Evolutionary conservation across 2,329 filamentous ascomycete genomes (phyloP).

Genomic region (Hymenoscyphus infarciens): DNA sequence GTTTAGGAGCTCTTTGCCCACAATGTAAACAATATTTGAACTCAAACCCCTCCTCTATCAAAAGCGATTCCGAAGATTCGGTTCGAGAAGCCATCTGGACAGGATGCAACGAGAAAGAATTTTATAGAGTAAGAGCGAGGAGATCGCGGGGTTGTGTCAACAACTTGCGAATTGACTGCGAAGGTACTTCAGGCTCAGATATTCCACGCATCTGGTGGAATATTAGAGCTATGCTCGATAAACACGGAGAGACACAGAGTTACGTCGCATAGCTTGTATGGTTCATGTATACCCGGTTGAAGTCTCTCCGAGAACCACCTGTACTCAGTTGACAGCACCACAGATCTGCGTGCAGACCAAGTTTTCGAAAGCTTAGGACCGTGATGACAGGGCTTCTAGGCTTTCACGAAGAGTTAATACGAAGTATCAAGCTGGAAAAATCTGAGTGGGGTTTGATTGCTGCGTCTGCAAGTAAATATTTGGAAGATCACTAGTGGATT

Average conservation of each 20-base stretch:
- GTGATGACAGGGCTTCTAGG: not conserved
- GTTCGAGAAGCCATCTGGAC: not conserved
- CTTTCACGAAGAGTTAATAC: not conserved
- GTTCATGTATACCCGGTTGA: not conserved
- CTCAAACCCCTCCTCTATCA: not conserved
- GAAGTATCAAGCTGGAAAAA: not conserved
- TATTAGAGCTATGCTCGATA: not conserved
- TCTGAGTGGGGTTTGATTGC: not conserved
- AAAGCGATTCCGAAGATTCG: constrained; percentile 4
- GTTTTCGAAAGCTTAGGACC: not conserved
- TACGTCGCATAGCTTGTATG: not conserved
- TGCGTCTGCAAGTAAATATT: too few relatives aligned
- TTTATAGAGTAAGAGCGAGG: not conserved
- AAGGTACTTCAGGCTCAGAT: not conserved
- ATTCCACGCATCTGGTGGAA: not conserved
- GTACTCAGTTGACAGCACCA: not conserved
- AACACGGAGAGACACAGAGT: not conserved
- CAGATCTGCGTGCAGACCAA: not conserved
- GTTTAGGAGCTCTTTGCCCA: constrained; percentile 4
- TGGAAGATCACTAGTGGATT: not conserved
- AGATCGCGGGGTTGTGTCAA: not conserved
- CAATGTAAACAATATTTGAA: constrained; percentile 7
- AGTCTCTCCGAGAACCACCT: not conserved
- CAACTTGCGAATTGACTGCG: too few relatives aligned
- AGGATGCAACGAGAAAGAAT: not conserved